A percentile compares a stretch with the other conserved stretches of the same genome.
phyloP scores from a whole-genome alignment of 495 filamentous ascomycete genomes.

The Tuber borchii region DNA sequence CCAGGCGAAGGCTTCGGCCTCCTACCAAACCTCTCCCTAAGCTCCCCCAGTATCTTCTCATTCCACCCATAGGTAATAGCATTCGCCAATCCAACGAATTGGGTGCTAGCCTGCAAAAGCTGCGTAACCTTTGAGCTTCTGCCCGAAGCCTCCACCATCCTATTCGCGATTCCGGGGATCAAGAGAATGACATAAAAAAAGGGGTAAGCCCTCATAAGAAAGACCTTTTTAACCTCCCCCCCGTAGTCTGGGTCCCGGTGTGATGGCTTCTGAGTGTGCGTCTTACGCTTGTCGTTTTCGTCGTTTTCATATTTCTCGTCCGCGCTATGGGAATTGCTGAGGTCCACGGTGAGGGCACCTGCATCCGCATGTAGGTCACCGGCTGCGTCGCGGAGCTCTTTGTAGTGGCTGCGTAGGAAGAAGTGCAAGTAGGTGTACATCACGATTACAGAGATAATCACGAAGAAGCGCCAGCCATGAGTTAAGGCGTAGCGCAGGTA shows the following conservation, averaged over 20 bases:
- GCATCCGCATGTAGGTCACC: background rate
- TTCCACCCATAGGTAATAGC: slow-evolving; percentile 12
- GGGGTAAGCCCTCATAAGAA: slow-evolving; percentile 3
- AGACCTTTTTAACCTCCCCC: background rate
- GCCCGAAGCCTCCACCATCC: slow-evolving; percentile 2
- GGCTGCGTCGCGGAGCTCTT: background rate
- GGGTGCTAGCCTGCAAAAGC: slow-evolving; percentile 3
- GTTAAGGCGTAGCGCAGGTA: slow-evolving; percentile 13
- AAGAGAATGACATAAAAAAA: slow-evolving; percentile 4
- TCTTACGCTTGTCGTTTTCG: background rate
- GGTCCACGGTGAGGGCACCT: background rate
- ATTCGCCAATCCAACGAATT: slow-evolving; percentile 11
- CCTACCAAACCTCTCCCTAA: background rate
- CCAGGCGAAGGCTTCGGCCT: background rate
- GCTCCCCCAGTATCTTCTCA: background rate
- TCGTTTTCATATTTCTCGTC: background rate
- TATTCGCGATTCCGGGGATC: slow-evolving; percentile 12
- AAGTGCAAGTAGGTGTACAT: slow-evolving; percentile 1
- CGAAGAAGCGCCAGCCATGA: slow-evolving; percentile 12
- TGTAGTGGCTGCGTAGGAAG: background rate
- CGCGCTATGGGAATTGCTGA: background rate
- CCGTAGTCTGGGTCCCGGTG: background rate
- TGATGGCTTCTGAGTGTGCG: background rate
- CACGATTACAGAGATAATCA: background rate
- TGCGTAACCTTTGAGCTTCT: background rate